phyloP scores from a whole-genome alignment of 768 basidiomycete species.

The Rhodosporidiobolus odoratus region DNA sequence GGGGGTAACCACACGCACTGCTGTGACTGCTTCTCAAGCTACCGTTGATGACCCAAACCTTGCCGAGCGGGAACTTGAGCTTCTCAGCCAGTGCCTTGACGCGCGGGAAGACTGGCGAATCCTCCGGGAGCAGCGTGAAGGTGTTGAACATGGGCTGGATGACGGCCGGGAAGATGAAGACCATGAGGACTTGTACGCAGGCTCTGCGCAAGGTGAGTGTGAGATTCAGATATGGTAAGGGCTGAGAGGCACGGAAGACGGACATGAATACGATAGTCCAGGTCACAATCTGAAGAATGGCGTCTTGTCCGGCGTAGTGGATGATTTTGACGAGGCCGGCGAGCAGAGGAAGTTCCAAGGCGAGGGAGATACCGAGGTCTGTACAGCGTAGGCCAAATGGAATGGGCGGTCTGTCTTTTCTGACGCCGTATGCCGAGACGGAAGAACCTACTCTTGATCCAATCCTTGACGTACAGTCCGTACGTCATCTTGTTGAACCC shows the following conservation, averaged over 20 bases:
- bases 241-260: conserved; percentile 44
- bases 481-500: conserved; percentile 91
- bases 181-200: conserved; percentile 70
- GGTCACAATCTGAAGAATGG: conserved; percentile 53
- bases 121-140: conserved; percentile 72
- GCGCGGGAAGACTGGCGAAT: conserved; percentile 50
- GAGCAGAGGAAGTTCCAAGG: conserved; percentile 76
- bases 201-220: conserved; percentile 46
- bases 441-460: conserved; percentile 65
- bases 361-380: conserved; percentile 46
- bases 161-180: conserved; percentile 60
- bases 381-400: background rate
- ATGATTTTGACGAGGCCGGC: conserved; percentile 82
- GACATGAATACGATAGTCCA: conserved; percentile 92
- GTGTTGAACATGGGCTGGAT: conserved; percentile 98
- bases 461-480: conserved; percentile 66
- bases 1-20: conserved; percentile 54
- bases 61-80: conserved; percentile 87
- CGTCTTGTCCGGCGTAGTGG: conserved; percentile 68
- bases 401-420: no score
- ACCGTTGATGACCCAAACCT: conserved; percentile 94
- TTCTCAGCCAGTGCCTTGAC: conserved; percentile 68
- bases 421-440: rapidly evolving
- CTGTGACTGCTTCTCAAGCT: conserved; percentile 91
- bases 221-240: conserved; percentile 1